Conservation (phyloP, 169 alveolate genomes). For the Plasmodium inui region DNA sequence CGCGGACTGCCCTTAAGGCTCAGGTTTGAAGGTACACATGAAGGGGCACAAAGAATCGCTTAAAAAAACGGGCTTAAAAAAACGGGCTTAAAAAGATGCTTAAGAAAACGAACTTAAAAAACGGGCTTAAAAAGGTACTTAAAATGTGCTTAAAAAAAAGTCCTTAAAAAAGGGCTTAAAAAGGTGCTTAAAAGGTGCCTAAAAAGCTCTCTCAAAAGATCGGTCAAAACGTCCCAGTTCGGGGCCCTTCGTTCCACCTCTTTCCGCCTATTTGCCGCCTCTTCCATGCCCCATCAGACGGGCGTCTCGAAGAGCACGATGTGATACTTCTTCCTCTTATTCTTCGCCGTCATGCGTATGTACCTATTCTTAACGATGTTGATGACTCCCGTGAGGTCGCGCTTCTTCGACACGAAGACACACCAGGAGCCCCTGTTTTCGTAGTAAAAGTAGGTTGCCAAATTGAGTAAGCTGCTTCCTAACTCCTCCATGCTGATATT, state of each 20-base stretch:
- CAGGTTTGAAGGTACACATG: no score
- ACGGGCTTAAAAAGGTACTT: background rate
- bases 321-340: constrained; percentile 40
- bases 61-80: no score
- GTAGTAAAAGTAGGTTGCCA: constrained; percentile 66
- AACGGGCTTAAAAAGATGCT: no score
- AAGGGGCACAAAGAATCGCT: no score
- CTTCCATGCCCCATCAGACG: background rate
- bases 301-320: constrained; percentile 66
- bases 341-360: constrained; percentile 58
- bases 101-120: no score
- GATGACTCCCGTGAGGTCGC: constrained; percentile 29
- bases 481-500: constrained; percentile 46
- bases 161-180: background rate
- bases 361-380: constrained; percentile 50
- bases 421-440: constrained; percentile 64
- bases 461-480: constrained; percentile 18
- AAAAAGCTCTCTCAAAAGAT: no score
- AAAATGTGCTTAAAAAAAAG: no score
- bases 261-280: no score
- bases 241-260: no score
- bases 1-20: background rate
- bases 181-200: no score
- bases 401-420: constrained; percentile 42
- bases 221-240: no score